phyloP scores from a whole-genome alignment of 139 green algal genomes.

The Auxenochlorella protothecoides region DNA sequence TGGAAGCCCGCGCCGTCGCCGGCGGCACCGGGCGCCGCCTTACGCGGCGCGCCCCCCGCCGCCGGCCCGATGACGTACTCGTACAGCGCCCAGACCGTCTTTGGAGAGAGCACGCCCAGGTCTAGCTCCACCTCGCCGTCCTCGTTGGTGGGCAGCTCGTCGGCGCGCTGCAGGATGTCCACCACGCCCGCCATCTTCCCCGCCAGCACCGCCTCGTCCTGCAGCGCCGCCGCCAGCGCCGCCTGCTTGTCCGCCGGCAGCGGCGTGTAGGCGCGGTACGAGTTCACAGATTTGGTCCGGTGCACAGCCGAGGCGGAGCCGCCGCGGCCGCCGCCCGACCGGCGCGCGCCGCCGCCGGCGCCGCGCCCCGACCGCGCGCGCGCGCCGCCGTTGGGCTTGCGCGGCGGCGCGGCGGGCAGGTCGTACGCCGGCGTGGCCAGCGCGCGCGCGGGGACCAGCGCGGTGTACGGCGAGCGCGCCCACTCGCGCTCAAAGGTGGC shows the following conservation, averaged over 20 bases:
- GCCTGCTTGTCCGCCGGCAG: constrained; percentile 19
- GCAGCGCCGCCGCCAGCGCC: constrained; percentile 16
- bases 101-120: constrained; percentile 14
- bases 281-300: constrained; percentile 15
- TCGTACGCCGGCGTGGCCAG: no score
- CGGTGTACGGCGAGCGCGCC: no score
- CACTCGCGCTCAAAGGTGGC: no score
- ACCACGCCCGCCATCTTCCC: constrained; percentile 30
- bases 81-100: constrained; percentile 17
- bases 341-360: background rate
- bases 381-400: constrained; percentile 3
- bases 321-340: background rate
- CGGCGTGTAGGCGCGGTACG: constrained; percentile 18
- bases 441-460: no score
- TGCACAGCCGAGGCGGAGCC: constrained; percentile 4
- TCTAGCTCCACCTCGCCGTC: constrained; percentile 27
- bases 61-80: constrained; percentile 12
- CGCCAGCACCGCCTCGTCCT: constrained; percentile 16
- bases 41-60: background rate
- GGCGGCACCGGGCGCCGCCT: background rate
- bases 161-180: constrained; percentile 19
- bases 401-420: background rate
- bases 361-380: background rate
- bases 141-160: constrained; percentile 25
- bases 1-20: constrained; percentile 8